Conservation (phyloP, 176 grass and related monocot species). For the Aegilops tauschii region DNA sequence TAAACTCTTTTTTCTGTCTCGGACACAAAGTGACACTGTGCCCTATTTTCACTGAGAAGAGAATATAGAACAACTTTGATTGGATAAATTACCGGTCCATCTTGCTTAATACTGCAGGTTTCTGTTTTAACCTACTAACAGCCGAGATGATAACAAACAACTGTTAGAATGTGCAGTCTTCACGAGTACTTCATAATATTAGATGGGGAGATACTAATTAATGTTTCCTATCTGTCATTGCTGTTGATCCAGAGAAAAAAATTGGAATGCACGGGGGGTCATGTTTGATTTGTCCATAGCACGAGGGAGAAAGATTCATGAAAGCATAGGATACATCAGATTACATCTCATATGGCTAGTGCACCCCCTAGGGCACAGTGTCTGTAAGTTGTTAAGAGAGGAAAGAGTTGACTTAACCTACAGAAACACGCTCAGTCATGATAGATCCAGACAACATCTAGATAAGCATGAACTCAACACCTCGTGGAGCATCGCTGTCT, state of each 20-base stretch:
- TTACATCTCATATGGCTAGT: too few relatives aligned
- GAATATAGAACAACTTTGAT: neutral
- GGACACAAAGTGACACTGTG: neutral
- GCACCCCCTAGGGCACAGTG: too few relatives aligned
- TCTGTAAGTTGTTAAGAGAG: neutral
- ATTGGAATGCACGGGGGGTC: too few relatives aligned
- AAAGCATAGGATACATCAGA: too few relatives aligned
- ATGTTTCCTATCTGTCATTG: neutral
- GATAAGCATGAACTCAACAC: constrained; percentile 28
- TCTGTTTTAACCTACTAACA: neutral
- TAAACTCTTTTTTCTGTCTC: neutral
- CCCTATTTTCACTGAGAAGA: neutral
- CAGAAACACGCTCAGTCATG: neutral
- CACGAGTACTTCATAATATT: neutral
- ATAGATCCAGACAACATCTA: neutral
- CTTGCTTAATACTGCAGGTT: neutral
- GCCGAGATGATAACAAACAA: neutral
- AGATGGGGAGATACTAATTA: neutral
- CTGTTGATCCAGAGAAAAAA: neutral
- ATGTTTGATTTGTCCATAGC: too few relatives aligned
- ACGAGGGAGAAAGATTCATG: too few relatives aligned
- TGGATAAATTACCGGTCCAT: neutral
- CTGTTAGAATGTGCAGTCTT: neutral
- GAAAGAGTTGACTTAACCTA: neutral
- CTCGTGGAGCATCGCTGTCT: neutral